Percentiles rank a stretch among this genome's conserved stretches.
Evolutionary conservation across 1,139 yeast species (phyloP).

Genomic region (Yamadazyma spencermartinsiae): DNA sequence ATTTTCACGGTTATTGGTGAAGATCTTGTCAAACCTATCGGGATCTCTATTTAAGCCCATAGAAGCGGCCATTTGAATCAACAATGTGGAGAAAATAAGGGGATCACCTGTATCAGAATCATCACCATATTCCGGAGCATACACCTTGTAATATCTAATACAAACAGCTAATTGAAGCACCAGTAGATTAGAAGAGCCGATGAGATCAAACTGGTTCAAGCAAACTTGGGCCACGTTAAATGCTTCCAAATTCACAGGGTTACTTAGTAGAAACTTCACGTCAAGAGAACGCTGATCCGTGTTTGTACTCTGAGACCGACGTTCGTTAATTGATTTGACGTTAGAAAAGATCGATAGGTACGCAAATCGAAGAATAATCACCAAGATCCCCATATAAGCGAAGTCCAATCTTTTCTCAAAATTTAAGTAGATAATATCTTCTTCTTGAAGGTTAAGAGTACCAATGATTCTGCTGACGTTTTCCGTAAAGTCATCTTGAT

Average conservation of each 20-base stretch:
- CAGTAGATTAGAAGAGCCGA: conserved; percentile 40
- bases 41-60: conserved; percentile 50
- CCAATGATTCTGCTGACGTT: conserved; percentile 28
- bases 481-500: conserved; percentile 32
- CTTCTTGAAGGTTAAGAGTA: conserved; percentile 18
- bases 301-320: conserved; percentile 14
- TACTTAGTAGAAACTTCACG: conserved; percentile 9
- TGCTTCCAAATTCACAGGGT: conserved; percentile 30
- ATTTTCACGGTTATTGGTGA: conserved; percentile 25
- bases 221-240: conserved; percentile 38
- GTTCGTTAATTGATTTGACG: conserved; percentile 27
- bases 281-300: conserved; percentile 18
- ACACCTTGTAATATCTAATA: conserved; percentile 37
- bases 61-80: conserved; percentile 43
- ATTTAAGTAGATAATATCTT: conserved; percentile 18
- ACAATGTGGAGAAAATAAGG: conserved; percentile 35
- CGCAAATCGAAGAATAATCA: conserved; percentile 28
- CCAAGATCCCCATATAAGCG: conserved; percentile 31
- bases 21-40: conserved; percentile 28
- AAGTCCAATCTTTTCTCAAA: conserved; percentile 32
- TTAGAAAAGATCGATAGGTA: conserved; percentile 33
- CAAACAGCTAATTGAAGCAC: conserved; percentile 50
- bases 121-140: conserved; percentile 55
- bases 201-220: conserved; percentile 38
- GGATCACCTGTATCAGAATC: conserved; percentile 50